Percentiles rank a stretch among this genome's conserved stretches.
phyloP scores from a whole-genome alignment of 176 grass and related monocot genomes.

The Leersia perrieri region DNA sequence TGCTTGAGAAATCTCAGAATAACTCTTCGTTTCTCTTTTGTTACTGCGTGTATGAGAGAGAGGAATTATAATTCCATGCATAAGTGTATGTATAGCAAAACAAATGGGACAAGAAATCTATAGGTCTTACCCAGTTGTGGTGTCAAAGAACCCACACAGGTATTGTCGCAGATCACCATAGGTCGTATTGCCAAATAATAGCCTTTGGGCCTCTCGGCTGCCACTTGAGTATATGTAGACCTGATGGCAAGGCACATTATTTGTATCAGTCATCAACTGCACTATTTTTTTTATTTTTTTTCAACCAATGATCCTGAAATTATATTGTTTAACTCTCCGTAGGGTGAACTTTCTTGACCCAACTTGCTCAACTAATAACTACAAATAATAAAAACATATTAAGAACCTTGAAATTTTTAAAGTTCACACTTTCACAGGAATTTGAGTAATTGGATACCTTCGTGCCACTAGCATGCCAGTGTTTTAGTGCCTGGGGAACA shows the following conservation, averaged over 20 bases:
- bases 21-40: constrained; percentile 89
- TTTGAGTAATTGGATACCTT: constrained; percentile 56
- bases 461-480: constrained; percentile 71
- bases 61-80: neutral
- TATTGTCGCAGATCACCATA: constrained; percentile 75
- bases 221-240: constrained; percentile 99
- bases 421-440: neutral
- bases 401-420: neutral
- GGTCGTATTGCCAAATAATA: constrained; percentile 83
- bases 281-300: neutral
- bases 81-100: neutral
- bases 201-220: constrained; percentile 90
- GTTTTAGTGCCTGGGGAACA: constrained; percentile 73
- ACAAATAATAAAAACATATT: neutral
- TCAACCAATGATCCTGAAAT: neutral
- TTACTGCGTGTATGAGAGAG: constrained; percentile 48
- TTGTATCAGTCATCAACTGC: constrained; percentile 28
- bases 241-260: constrained; percentile 39
- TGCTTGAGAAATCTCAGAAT: constrained; percentile 75
- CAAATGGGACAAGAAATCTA: constrained; percentile 25
- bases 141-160: constrained; percentile 92
- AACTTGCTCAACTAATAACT: neutral
- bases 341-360: neutral
- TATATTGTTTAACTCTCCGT: neutral
- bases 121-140: constrained; percentile 75